Evolutionary conservation across 805 yeast species (phyloP).

Genomic region (Yamadazyma ubonensis): DNA sequence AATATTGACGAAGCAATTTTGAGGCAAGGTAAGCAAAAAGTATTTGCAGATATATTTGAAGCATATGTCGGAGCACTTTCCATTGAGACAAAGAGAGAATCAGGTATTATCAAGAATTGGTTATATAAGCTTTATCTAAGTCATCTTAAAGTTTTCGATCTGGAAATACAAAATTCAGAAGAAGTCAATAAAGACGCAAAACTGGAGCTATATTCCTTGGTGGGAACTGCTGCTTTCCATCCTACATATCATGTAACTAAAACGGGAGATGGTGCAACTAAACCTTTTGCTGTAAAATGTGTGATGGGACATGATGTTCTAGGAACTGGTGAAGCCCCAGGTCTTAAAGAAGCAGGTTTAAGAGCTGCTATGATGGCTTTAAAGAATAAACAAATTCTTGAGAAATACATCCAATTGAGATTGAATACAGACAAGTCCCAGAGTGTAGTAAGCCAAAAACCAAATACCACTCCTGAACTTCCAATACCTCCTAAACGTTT

Average conservation of each 20-base stretch:
- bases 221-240: slow-evolving; percentile 70
- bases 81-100: slow-evolving; percentile 52
- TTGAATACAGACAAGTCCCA: slow-evolving; percentile 20
- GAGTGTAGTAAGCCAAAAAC: slow-evolving; percentile 12
- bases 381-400: slow-evolving; percentile 54
- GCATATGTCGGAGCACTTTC: slow-evolving; percentile 88
- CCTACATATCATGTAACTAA: slow-evolving; percentile 55
- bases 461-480: background rate
- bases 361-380: slow-evolving; percentile 85
- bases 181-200: slow-evolving; percentile 68
- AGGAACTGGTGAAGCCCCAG: slow-evolving; percentile 72
- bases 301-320: slow-evolving; percentile 60
- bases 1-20: slow-evolving; percentile 47
- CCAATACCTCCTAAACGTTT: slow-evolving; percentile 1
- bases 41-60: slow-evolving; percentile 87
- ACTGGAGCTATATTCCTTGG: slow-evolving; percentile 68
- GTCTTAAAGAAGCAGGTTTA: slow-evolving; percentile 72
- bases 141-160: slow-evolving; percentile 31
- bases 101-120: slow-evolving; percentile 56
- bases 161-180: slow-evolving; percentile 31
- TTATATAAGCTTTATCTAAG: slow-evolving; percentile 51
- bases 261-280: slow-evolving; percentile 45
- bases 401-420: slow-evolving; percentile 60
- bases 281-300: slow-evolving; percentile 66
- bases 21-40: slow-evolving; percentile 59